Percentiles rank a stretch among this genome's conserved stretches.
phyloP scores from a whole-genome alignment of 176 grass and related monocot species.

The Dactylis glomerata region DNA sequence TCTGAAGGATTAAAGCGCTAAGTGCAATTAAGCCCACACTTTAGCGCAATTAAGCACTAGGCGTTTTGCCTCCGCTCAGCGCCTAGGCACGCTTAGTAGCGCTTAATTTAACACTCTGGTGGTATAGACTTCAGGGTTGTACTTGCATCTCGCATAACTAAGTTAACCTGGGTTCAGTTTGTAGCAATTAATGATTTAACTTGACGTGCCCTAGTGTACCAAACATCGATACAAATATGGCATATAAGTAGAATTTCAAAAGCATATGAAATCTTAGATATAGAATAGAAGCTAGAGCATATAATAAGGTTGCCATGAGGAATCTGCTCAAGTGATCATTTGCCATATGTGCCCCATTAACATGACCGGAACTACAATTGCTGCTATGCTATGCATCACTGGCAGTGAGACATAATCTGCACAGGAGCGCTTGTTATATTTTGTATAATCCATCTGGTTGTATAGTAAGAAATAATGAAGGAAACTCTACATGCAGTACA shows the following conservation, averaged over 20 bases:
- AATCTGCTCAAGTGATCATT: not conserved
- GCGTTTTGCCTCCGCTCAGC: no score
- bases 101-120: no score
- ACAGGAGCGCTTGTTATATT: slow-evolving; percentile 8
- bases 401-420: not conserved
- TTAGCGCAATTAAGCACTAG: no score
- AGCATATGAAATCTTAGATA: slow-evolving; percentile 2
- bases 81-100: no score
- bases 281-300: slow-evolving; percentile 3
- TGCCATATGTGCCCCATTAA: slow-evolving; percentile 1
- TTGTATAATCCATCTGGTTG: not conserved
- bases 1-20: no score
- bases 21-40: no score
- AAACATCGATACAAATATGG: not conserved
- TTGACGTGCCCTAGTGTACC: not conserved
- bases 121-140: not conserved
- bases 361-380: not conserved
- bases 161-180: slow-evolving; percentile 3
- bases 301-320: not conserved
- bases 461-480: not conserved
- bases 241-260: slow-evolving; percentile 6
- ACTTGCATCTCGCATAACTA: slow-evolving; percentile 5
- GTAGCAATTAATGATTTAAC: not conserved
- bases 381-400: slow-evolving; percentile 1
- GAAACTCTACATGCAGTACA: not conserved